Conservation (phyloP, 148 eudicot genomes). For the Rhododendron ferrugineum region DNA sequence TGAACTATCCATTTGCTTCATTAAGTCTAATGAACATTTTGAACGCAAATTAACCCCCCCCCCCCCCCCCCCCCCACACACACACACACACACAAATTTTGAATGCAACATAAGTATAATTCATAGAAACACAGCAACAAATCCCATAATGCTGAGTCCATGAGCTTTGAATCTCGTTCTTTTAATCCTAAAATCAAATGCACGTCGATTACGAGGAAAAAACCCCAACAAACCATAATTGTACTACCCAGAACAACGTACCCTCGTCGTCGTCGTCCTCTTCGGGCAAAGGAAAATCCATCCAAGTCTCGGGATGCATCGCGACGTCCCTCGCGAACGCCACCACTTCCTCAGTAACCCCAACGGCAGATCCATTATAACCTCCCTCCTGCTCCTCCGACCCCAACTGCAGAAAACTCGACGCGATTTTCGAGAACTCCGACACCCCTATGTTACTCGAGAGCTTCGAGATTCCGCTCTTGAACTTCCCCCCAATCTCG, state of each 20-base stretch:
- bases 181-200: neutral
- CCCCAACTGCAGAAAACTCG: slow-evolving; percentile 57
- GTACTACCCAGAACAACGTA: slow-evolving; percentile 1
- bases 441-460: slow-evolving; percentile 56
- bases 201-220: neutral
- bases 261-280: slow-evolving; percentile 47
- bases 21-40: neutral
- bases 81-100: neutral
- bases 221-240: neutral
- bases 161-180: neutral
- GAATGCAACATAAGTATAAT: neutral
- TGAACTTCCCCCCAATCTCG: slow-evolving; percentile 81
- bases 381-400: slow-evolving; percentile 38
- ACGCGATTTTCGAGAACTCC: slow-evolving; percentile 70
- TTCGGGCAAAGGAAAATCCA: slow-evolving; percentile 80
- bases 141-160: neutral
- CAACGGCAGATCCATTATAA: slow-evolving; percentile 42
- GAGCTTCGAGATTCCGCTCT: slow-evolving; percentile 65
- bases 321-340: slow-evolving; percentile 61
- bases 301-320: slow-evolving; percentile 95
- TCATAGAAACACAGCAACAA: neutral
- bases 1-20: neutral
- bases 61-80: too few relatives aligned
- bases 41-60: neutral
- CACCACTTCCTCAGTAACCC: slow-evolving; percentile 81